A percentile compares a stretch with the other conserved stretches of the same genome.
These are phyloP conservation scores for Brassica carinata DNA, from an alignment of 345 rosid species.

Conservation along the genomic window DNA sequence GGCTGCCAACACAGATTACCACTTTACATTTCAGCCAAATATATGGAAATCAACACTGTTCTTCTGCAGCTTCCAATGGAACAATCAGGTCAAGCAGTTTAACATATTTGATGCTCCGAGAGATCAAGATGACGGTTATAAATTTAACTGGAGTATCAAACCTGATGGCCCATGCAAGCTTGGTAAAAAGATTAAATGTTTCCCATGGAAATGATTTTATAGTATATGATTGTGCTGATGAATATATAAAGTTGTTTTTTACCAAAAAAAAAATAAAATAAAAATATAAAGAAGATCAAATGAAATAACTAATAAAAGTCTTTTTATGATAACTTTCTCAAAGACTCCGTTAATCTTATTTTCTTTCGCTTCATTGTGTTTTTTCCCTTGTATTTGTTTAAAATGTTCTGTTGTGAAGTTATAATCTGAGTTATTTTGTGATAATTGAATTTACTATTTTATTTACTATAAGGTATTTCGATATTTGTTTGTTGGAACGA, in stretches of 20 bases:
- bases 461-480: no score
- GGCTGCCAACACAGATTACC: not conserved
- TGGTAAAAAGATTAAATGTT: not conserved
- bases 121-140: slow-evolving; percentile 12
- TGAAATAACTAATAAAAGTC: not conserved
- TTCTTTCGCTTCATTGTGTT: not conserved
- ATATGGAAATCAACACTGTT: slow-evolving; percentile 19
- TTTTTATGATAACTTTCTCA: not conserved
- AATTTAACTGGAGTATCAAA: slow-evolving; percentile 10
- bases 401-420: not conserved
- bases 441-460: not conserved
- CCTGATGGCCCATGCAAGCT: slow-evolving; percentile 28
- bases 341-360: not conserved
- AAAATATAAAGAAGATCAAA: not conserved
- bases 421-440: not conserved
- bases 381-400: no score
- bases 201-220: slow-evolving; percentile 13
- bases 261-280: not conserved
- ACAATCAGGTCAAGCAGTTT: not conserved
- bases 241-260: not conserved
- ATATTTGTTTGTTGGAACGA: no score
- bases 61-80: slow-evolving; percentile 28
- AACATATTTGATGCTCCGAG: slow-evolving; percentile 14
- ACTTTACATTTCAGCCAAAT: slow-evolving; percentile 16
- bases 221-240: not conserved